Evolutionary conservation across 176 grass and related monocot species (phyloP).

Genomic region (Avena atlantica): DNA sequence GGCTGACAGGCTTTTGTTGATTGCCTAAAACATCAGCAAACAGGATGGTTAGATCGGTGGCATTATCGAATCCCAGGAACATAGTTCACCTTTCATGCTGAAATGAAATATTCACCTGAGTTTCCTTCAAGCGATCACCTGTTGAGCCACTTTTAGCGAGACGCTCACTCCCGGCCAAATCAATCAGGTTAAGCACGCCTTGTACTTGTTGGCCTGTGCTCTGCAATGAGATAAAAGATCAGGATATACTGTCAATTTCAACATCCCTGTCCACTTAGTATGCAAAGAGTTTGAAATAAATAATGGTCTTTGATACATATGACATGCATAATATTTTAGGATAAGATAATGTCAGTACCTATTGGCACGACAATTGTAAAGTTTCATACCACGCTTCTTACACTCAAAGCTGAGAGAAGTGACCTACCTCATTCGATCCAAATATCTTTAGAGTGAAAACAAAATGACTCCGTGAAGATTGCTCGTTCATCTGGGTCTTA

Average conservation of each 20-base stretch:
- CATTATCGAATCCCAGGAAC: neutral
- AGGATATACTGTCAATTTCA: neutral
- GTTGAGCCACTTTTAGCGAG: constrained; percentile 90
- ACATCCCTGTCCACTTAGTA: neutral
- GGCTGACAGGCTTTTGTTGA: constrained; percentile 94
- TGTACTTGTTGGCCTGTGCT: constrained; percentile 87
- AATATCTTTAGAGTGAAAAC: constrained; percentile 90
- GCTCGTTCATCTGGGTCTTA: constrained; percentile 93
- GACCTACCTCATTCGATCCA: constrained; percentile 78
- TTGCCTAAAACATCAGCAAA: constrained; percentile 58
- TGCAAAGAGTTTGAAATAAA: neutral
- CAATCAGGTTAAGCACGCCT: constrained; percentile 87
- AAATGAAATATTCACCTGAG: constrained; percentile 51
- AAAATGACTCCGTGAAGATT: constrained; percentile 93
- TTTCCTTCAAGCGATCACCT: constrained; percentile 93
- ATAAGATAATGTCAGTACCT: neutral
- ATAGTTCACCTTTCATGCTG: neutral
- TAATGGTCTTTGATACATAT: neutral
- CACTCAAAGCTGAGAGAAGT: neutral
- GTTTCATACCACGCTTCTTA: neutral
- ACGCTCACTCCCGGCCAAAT: constrained; percentile 97
- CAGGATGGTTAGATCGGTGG: neutral
- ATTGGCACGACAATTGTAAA: neutral
- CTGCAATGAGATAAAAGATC: constrained; percentile 42
- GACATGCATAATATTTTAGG: neutral